These are phyloP conservation scores for Spergularia bocconei DNA, from an alignment of 148 eudicot genomes.

Conservation along the genomic window DNA sequence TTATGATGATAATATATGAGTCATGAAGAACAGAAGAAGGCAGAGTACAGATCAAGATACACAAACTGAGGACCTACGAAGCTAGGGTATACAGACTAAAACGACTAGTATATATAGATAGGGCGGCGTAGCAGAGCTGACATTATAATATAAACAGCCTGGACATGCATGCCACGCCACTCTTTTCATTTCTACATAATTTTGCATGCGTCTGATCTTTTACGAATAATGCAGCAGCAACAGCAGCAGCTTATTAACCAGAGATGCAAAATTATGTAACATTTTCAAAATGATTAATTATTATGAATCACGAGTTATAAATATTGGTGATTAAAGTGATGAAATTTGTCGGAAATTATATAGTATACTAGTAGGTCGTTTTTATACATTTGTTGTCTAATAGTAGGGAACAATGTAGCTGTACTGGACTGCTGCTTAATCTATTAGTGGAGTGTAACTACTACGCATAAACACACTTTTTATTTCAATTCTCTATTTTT, in stretches of 20 bases:
- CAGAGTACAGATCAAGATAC: too few species aligned
- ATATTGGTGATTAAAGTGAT: too few species aligned
- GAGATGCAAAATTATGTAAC: too few species aligned
- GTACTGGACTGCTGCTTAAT: slow-evolving; percentile 7
- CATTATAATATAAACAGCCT: slow-evolving; percentile 25
- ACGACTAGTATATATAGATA: background rate
- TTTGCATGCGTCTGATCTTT: slow-evolving; percentile 30
- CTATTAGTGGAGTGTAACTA: slow-evolving; percentile 7
- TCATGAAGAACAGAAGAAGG: too few species aligned
- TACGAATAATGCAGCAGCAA: background rate
- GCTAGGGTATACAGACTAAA: slow-evolving; percentile 5
- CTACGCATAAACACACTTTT: background rate
- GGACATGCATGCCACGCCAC: slow-evolving; percentile 12
- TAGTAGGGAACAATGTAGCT: slow-evolving; percentile 26
- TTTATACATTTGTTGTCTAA: slow-evolving; percentile 1
- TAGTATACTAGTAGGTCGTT: background rate
- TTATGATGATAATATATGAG: too few species aligned
- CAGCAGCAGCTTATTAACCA: too few species aligned
- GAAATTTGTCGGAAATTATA: background rate
- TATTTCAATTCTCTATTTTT: background rate
- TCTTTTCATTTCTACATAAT: background rate
- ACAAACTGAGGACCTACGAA: too few species aligned
- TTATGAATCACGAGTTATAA: too few species aligned
- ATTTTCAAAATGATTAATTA: too few species aligned
- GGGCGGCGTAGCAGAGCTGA: slow-evolving; percentile 25